Evolutionary conservation across 2,329 filamentous ascomycete species (phyloP).

Genomic region (Diaporthe batatas): DNA sequence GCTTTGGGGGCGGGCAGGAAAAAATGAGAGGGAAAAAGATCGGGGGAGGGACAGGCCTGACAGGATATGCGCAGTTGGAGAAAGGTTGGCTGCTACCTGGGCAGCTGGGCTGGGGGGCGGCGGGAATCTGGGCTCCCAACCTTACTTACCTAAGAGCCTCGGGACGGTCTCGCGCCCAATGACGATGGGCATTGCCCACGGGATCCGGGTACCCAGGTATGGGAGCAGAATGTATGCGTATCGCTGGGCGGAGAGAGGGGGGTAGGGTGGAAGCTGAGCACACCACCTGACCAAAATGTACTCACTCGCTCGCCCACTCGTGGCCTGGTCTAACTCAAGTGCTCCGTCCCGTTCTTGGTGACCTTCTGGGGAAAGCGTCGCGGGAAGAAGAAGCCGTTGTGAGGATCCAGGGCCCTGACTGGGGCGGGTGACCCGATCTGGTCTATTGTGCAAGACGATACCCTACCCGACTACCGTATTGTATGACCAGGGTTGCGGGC

Average conservation of each 20-base stretch:
- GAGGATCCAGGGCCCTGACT: slow-evolving; percentile 10
- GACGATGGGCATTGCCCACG: slow-evolving; percentile 27
- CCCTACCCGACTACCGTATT: not conserved
- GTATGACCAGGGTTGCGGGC: slow-evolving; percentile 15
- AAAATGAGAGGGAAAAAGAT: slow-evolving; percentile 18
- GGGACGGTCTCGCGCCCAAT: slow-evolving; percentile 15
- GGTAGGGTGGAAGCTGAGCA: slow-evolving; percentile 16
- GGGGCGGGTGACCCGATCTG: slow-evolving; percentile 24
- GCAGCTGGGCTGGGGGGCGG: slow-evolving; percentile 1
- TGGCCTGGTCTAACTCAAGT: not conserved
- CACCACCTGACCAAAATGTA: slow-evolving; percentile 28
- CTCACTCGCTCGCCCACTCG: slow-evolving; percentile 1
- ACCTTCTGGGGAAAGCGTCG: not conserved
- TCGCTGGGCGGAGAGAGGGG: not conserved
- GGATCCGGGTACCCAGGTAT: slow-evolving; percentile 12
- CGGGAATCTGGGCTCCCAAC: not conserved
- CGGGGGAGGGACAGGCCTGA: not conserved
- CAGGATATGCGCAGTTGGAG: slow-evolving; percentile 18
- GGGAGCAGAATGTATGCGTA: not conserved
- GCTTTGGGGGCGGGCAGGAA: slow-evolving; percentile 21
- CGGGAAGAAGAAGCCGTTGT: not conserved
- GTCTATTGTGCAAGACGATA: not conserved
- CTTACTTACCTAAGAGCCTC: slow-evolving; percentile 32
- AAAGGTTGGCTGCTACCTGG: slow-evolving; percentile 24
- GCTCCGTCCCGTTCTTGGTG: slow-evolving; percentile 8